phyloP scores from a whole-genome alignment of 768 basidiomycete genomes.

The Leucocoprinus leucothites region DNA sequence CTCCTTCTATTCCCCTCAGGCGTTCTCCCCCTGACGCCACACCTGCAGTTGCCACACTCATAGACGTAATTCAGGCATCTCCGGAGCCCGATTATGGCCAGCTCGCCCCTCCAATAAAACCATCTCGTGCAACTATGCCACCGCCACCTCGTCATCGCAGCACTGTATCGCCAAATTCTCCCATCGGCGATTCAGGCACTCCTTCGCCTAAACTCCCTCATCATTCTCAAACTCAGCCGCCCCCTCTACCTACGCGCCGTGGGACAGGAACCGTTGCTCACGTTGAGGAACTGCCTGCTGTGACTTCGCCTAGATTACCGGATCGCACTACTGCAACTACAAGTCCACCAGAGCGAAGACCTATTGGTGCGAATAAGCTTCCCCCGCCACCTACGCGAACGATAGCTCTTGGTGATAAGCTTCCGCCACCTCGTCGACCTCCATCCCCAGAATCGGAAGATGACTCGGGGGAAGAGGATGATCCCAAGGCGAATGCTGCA shows the following conservation, averaged over 20 bases:
- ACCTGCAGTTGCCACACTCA: neutral
- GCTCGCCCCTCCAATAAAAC: slow-evolving; percentile 11
- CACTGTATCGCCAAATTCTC: slow-evolving; percentile 17
- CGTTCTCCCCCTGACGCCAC: slow-evolving; percentile 7
- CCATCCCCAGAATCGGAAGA: slow-evolving; percentile 44
- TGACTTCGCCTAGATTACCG: slow-evolving; percentile 22
- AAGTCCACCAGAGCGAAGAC: slow-evolving; percentile 32
- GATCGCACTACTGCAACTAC: neutral
- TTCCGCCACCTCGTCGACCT: slow-evolving; percentile 58
- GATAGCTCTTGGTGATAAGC: slow-evolving; percentile 65
- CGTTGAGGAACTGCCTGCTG: slow-evolving; percentile 18
- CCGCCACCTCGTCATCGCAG: slow-evolving; percentile 25
- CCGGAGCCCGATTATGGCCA: slow-evolving; percentile 13
- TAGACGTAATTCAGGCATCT: neutral
- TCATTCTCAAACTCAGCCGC: slow-evolving; percentile 26
- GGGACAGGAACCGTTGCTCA: slow-evolving; percentile 17
- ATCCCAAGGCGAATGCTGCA: slow-evolving; percentile 36
- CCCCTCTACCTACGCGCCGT: slow-evolving; percentile 47
- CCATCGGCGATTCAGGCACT: slow-evolving; percentile 10
- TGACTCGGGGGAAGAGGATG: slow-evolving; percentile 63
- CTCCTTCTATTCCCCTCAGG: slow-evolving; percentile 22
- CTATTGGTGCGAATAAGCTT: slow-evolving; percentile 38
- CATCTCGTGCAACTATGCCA: slow-evolving; percentile 17
- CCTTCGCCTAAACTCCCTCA: slow-evolving; percentile 14
- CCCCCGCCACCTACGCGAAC: slow-evolving; percentile 76